Evolutionary conservation across 805 yeast genomes (phyloP).

Genomic region (Spathaspora girioi): DNA sequence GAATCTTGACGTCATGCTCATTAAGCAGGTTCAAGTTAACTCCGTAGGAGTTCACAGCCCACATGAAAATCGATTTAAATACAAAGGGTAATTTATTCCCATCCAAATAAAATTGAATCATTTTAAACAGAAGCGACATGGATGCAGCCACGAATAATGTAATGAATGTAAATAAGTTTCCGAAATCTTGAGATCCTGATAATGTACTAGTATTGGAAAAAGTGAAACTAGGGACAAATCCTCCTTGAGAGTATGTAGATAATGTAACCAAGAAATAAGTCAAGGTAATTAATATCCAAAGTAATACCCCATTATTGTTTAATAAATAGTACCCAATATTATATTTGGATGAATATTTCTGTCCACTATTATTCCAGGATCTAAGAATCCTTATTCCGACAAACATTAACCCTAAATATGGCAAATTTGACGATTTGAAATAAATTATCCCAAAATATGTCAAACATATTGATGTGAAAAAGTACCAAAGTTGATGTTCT

Average conservation of each 20-base stretch:
- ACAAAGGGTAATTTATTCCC: constrained; percentile 49
- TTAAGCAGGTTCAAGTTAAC: neutral
- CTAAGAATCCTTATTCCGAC: constrained; percentile 55
- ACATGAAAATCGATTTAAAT: neutral
- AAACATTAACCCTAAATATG: constrained; percentile 13
- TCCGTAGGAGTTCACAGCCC: constrained; percentile 20
- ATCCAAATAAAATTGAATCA: constrained; percentile 48
- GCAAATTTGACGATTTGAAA: constrained; percentile 2
- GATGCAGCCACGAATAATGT: constrained; percentile 43
- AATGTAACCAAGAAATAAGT: constrained; percentile 31
- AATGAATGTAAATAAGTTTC: constrained; percentile 40
- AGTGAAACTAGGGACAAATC: constrained; percentile 16
- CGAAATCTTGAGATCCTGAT: constrained; percentile 13
- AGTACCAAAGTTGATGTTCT: constrained; percentile 97
- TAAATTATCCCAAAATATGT: constrained; percentile 8
- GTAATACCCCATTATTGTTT: constrained; percentile 18
- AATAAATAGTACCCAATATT: constrained; percentile 43
- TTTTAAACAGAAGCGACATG: constrained; percentile 51
- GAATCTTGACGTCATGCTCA: constrained; percentile 7
- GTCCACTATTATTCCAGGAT: constrained; percentile 90
- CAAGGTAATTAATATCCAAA: constrained; percentile 47
- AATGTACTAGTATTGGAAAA: constrained; percentile 3
- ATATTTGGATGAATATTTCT: constrained; percentile 52
- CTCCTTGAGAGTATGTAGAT: constrained; percentile 22
- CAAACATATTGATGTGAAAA: constrained; percentile 17